phyloP scores from a whole-genome alignment of 2,329 filamentous ascomycete species.

The Trichophyton mentagrophytes region DNA sequence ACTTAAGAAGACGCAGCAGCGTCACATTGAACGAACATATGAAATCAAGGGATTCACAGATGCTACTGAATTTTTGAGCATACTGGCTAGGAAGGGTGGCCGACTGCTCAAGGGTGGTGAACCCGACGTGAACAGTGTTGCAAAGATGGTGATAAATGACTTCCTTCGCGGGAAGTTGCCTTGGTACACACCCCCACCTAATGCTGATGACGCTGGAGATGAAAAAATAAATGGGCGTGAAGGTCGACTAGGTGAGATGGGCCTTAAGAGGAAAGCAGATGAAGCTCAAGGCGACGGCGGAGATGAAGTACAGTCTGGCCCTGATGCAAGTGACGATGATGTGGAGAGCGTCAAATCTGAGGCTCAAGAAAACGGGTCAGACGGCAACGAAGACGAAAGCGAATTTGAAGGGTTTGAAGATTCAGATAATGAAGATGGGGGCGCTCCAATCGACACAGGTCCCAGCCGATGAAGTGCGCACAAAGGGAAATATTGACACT shows the following conservation, averaged over 20 bases:
- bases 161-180: slow-evolving; percentile 91
- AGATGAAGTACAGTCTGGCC: slow-evolving; percentile 17
- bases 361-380: slow-evolving; percentile 24
- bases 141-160: slow-evolving; percentile 93
- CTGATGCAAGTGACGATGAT: slow-evolving; percentile 16
- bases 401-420: no score
- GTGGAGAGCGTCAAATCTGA: slow-evolving; percentile 14
- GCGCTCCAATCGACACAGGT: neutral
- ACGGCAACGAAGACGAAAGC: slow-evolving; percentile 18
- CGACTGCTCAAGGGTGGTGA: slow-evolving; percentile 84
- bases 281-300: slow-evolving; percentile 31
- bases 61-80: slow-evolving; percentile 70
- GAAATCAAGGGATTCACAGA: slow-evolving; percentile 68
- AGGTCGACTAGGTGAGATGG: slow-evolving; percentile 74
- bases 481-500: neutral
- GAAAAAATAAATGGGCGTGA: slow-evolving; percentile 55
- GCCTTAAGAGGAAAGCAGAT: slow-evolving; percentile 60
- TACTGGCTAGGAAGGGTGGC: slow-evolving; percentile 75
- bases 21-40: slow-evolving; percentile 87
- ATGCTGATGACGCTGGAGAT: slow-evolving; percentile 31
- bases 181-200: slow-evolving; percentile 80
- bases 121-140: slow-evolving; percentile 84
- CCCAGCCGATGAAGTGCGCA: neutral
- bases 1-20: slow-evolving; percentile 63
- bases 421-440: slow-evolving; percentile 13